Evolutionary conservation across 2,329 filamentous ascomycete genomes (phyloP), one percentile per base, ranked within the genome.

Genomic region (Cladosporium colombiae): DNA sequence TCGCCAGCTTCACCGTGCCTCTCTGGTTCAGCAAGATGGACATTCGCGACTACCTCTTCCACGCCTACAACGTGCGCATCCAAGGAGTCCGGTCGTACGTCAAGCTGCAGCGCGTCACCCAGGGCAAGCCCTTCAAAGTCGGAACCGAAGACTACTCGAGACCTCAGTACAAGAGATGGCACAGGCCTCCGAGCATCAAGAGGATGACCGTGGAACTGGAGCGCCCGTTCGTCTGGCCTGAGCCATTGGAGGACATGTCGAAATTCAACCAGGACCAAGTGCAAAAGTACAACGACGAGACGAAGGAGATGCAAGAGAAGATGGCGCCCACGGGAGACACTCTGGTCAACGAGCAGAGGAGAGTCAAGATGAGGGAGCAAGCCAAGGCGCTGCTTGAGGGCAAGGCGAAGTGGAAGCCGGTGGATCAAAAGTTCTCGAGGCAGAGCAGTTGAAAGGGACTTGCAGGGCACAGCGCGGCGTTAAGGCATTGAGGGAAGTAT

Each of bases 21-120:
- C 85, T 98, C 72, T 88, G 87, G 73, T 93, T 97, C 84, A 96
- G 92, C 84, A 99, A 99, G 82, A 89, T 98, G 79, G 95, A 99
- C 78, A 82, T 99, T 50, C 91, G 93, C 78, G 93, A 97, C 82
- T 99, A 98, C 82, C 89, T 99, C 68, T 91, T 87, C 82, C 89
- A 96, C 78, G 86, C 86, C 52, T 99, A 99, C 84, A 84, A 86
- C 67, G 89, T 98, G 68, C 85, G 89, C 69, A 87, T 89, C 63
- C 81, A 87, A 62, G 84, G 84, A 70, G 88, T 98, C 68, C 91
- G 94, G 68, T 93, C 91, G 62, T 94, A 87, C 75, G 86, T 98
- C 75, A 88, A 91, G 73, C 87, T 89, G 79, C 84, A 88, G 76
- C 86, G 85, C 56, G 78, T 89, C 40, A 85, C 85, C 65, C 85